Conservation (phyloP, 1,284 basidiomycete species). For the Xerocomus nothofagi region DNA sequence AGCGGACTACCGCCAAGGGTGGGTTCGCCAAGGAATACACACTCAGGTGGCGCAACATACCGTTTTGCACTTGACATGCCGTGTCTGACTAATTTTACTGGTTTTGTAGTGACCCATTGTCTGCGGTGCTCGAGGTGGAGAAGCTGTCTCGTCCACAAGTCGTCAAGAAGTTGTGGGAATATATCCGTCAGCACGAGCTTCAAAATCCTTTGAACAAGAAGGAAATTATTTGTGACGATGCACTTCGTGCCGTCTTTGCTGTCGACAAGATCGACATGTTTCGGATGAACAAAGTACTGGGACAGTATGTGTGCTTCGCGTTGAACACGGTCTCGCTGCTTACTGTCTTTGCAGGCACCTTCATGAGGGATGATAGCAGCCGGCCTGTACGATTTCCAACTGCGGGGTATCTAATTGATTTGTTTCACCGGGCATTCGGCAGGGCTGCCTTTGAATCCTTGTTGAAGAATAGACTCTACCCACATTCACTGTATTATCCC, state of each 20-base stretch:
- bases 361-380: slow-evolving; percentile 28
- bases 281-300: slow-evolving; percentile 81
- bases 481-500: slow-evolving; percentile 11
- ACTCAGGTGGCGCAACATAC: slow-evolving; percentile 54
- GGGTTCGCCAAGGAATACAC: slow-evolving; percentile 77
- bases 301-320: slow-evolving; percentile 53
- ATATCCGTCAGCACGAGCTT: slow-evolving; percentile 76
- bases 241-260: slow-evolving; percentile 68
- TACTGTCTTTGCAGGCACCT: slow-evolving; percentile 28
- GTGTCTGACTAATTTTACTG: slow-evolving; percentile 1
- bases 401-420: slow-evolving; percentile 2
- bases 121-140: slow-evolving; percentile 55
- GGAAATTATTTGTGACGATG: slow-evolving; percentile 79
- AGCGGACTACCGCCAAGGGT: slow-evolving; percentile 51
- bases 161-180: slow-evolving; percentile 83
- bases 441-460: background rate
- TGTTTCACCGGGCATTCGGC: background rate
- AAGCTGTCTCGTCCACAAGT: slow-evolving; percentile 83
- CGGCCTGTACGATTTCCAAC: slow-evolving; percentile 1
- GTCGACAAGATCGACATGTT: slow-evolving; percentile 84
- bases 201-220: slow-evolving; percentile 80
- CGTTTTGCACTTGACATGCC: background rate
- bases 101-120: slow-evolving; percentile 57
- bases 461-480: slow-evolving; percentile 12
- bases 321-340: background rate